These are phyloP conservation scores for Candida khao-thaluensis DNA, from an alignment of 805 yeast species.

Conservation along the genomic window DNA sequence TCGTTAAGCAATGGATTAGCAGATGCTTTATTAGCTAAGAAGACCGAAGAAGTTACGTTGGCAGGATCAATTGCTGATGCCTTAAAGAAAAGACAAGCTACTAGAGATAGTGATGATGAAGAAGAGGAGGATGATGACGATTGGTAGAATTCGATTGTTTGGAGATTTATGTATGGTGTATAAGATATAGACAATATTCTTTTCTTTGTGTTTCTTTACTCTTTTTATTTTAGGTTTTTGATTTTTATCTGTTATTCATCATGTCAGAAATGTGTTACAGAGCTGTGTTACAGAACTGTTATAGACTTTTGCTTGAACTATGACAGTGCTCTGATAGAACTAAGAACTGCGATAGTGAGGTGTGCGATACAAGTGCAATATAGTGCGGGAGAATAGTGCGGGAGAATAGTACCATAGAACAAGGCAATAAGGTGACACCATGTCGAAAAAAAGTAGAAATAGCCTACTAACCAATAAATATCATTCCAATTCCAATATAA, in stretches of 20 bases:
- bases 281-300: too few species aligned
- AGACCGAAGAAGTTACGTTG: constrained; percentile 56
- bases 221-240: too few species aligned
- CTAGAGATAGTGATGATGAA: constrained; percentile 66
- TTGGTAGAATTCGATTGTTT: too few species aligned
- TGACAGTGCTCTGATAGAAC: not conserved
- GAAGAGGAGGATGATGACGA: constrained; percentile 61
- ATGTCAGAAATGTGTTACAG: too few species aligned
- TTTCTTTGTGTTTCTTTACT: too few species aligned
- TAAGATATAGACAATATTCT: not conserved
- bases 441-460: constrained; percentile 32
- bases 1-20: constrained; percentile 52
- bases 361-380: not conserved
- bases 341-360: too few species aligned
- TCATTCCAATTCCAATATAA: constrained; percentile 15
- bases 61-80: constrained; percentile 93
- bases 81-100: constrained; percentile 65
- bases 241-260: too few species aligned
- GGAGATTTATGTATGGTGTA: not conserved
- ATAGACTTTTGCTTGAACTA: too few species aligned
- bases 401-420: not conserved
- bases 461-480: constrained; percentile 24
- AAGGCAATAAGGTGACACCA: constrained; percentile 4
- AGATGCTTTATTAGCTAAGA: constrained; percentile 63
- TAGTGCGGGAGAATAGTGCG: not conserved